These are phyloP conservation scores for Cryptosporidium sp. DNA, from an alignment of 169 alveolate genomes.

Conservation along the genomic window DNA sequence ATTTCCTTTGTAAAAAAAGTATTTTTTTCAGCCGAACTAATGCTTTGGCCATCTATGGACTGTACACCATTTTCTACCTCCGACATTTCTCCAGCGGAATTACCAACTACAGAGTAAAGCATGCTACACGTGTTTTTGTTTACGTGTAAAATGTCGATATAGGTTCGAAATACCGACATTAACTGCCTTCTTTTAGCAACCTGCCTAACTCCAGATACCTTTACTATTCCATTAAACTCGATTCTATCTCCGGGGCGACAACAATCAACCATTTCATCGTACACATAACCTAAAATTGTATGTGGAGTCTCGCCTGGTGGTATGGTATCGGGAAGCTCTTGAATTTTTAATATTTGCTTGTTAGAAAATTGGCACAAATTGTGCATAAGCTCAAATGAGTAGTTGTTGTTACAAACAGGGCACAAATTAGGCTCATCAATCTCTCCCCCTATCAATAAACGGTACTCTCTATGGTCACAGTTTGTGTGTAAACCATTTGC, in stretches of 20 bases:
- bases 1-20: conserved; percentile 83
- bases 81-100: conserved; percentile 71
- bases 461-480: conserved; percentile 89
- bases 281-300: conserved; percentile 85
- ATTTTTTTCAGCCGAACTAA: conserved; percentile 33
- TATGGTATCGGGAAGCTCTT: conserved; percentile 92
- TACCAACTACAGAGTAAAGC: conserved; percentile 60
- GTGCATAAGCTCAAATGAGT: conserved; percentile 92
- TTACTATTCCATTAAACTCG: conserved; percentile 95
- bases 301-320: conserved; percentile 96
- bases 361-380: conserved; percentile 94
- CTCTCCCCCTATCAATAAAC: conserved; percentile 92
- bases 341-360: conserved; percentile 93
- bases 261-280: conserved; percentile 95
- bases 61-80: conserved; percentile 70
- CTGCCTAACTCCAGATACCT: conserved; percentile 93
- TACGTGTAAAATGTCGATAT: conserved; percentile 92
- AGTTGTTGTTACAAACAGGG: conserved; percentile 89
- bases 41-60: conserved; percentile 31
- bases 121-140: conserved; percentile 53
- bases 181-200: conserved; percentile 90
- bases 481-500: conserved; percentile 86
- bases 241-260: conserved; percentile 98
- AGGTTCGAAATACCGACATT: conserved; percentile 92
- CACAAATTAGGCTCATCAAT: conserved; percentile 96